Evolutionary conservation across 805 yeast genomes (phyloP).

Genomic region (Kuraishia hungarica): DNA sequence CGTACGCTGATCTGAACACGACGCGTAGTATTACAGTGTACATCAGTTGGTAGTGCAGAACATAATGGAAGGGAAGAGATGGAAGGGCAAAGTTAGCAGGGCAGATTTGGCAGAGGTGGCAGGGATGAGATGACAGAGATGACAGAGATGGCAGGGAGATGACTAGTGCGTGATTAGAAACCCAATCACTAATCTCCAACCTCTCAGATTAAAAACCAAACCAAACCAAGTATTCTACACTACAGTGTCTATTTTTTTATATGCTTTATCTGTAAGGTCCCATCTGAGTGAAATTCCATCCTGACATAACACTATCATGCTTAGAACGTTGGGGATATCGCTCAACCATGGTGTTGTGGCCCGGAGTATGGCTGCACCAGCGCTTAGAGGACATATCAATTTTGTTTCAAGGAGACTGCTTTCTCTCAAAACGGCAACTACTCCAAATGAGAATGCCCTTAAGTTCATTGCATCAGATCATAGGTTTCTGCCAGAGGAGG

Average conservation of each 20-base stretch:
- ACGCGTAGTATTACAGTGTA: background rate
- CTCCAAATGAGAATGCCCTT: constrained; percentile 72
- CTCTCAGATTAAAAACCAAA: no score
- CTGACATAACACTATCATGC: no score
- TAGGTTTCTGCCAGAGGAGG: constrained; percentile 34
- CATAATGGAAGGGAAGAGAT: background rate
- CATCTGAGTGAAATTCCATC: no score
- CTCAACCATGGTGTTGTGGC: background rate
- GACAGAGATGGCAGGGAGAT: no score
- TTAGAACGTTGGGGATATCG: background rate
- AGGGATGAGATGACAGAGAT: background rate
- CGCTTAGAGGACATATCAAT: background rate
- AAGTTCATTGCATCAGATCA: constrained; percentile 48
- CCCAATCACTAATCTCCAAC: no score
- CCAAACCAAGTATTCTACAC: no score
- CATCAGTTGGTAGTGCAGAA: no score
- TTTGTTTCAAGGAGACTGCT: background rate
- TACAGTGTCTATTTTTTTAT: no score
- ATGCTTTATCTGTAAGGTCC: no score
- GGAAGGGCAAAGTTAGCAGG: background rate
- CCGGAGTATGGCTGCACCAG: background rate
- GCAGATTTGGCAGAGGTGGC: background rate
- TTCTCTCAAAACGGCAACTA: constrained; percentile 37
- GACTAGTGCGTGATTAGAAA: no score
- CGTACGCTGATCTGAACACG: background rate